These are phyloP conservation scores for Cordyceps tenuipes DNA, from an alignment of 2,329 filamentous ascomycete genomes.

Conservation along the genomic window DNA sequence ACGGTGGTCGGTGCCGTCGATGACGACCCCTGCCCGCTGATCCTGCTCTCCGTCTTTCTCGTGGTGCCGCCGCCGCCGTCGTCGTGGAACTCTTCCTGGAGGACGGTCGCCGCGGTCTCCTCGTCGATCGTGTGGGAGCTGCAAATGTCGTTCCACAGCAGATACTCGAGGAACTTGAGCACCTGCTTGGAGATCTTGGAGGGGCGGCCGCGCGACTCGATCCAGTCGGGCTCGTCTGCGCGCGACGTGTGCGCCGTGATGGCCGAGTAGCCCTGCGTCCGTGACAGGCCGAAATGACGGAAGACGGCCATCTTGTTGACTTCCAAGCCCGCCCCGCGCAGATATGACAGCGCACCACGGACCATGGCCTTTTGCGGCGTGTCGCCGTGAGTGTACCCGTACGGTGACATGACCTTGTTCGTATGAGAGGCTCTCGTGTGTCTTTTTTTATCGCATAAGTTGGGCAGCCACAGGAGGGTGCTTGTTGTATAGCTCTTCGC, in stretches of 20 bases:
- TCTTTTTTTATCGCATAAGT: not conserved
- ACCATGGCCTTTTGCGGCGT: conserved; percentile 31
- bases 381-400: conserved; percentile 30
- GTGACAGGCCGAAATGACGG: conserved; percentile 30
- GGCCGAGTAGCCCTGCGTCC: conserved; percentile 30
- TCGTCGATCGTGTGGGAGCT: conserved; percentile 13
- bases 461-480: no score
- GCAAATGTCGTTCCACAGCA: conserved; percentile 29
- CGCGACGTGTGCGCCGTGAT: conserved; percentile 20
- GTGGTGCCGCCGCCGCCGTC: not conserved
- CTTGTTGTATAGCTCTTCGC: not conserved
- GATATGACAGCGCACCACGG: conserved; percentile 31
- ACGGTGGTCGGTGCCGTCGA: not conserved
- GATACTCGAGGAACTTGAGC: conserved; percentile 28
- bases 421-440: no score
- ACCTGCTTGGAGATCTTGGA: conserved; percentile 27
- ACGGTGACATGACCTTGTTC: conserved; percentile 12
- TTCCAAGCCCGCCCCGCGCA: conserved; percentile 29
- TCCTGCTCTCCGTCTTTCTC: not conserved
- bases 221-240: conserved; percentile 30
- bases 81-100: not conserved
- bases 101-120: not conserved
- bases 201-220: conserved; percentile 29
- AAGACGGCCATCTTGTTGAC: conserved; percentile 34
- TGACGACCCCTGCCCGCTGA: not conserved